Base-by-base conservation (phyloP, 306 rosid genomes). In the Quercus engelmannii region DNA sequence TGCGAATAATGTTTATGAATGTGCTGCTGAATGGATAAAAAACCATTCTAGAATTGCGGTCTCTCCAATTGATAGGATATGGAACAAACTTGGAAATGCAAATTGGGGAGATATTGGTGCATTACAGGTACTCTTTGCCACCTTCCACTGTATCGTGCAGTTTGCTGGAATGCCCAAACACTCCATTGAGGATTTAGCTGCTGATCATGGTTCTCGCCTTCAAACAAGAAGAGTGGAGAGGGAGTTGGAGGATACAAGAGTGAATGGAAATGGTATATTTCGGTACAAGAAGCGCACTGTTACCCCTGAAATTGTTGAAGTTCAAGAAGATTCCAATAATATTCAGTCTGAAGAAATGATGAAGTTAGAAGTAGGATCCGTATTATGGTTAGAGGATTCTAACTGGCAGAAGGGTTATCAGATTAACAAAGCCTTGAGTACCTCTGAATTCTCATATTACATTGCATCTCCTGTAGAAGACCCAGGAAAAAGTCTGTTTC, bases 51-150 rank as follows among this genome's bases (percentile, higher is more conserved):
- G 80, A 77, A 85, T 95, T 83, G 85, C 98, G 23, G 92, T 95
- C 79, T 95, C 99, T 78, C 92, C 97, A 63, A 80, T 92, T 75
- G 94, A 92, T 88, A 89, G 96, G 82, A 90, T 92, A 74, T 92
- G 99, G 99, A 95, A 95, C 87, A 93, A 93, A 81, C 96, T 95
- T 31, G 99, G 98, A 74, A 95, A 95, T 86, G 96, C 99, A 61
- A 95, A 95, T 78, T 95, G 99, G 99, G 88, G 96, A 73, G 98
- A 93, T 80, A 83, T 95, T 58, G 98, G 99, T 68, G 87, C 92
- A 33, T 84, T 95, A 28, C 99, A 95, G 81, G 74, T 95, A 72
- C 93, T 95, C 64, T 93, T 91, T 86, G 99, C 99, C 54, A 95
- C 93, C 78, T 95, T 92, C 82, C 97, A 95, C 77, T 88, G 90